These are phyloP conservation scores for Fusarium torreyae DNA, from an alignment of 2,329 filamentous ascomycete species.

Conservation along the genomic window DNA sequence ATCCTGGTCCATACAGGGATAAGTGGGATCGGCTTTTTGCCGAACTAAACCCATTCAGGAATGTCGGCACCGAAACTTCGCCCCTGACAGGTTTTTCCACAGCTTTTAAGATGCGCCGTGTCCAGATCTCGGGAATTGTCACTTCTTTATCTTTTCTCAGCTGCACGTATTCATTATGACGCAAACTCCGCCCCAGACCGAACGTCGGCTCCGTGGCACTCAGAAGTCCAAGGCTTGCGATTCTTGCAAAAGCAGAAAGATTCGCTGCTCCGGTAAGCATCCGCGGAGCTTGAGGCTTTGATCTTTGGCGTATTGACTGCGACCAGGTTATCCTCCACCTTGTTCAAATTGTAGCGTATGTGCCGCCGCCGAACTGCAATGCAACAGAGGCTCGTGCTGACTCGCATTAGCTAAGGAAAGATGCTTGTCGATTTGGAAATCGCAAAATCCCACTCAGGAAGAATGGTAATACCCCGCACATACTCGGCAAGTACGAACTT, in stretches of 20 bases:
- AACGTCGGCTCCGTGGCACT: conserved; percentile 27
- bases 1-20: not conserved
- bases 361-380: not conserved
- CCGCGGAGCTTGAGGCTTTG: not conserved
- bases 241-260: conserved; percentile 43
- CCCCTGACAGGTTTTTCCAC: not conserved
- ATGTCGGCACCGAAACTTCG: conserved; percentile 37
- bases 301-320: not conserved
- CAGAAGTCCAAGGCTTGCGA: conserved; percentile 44
- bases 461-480: conserved; percentile 19
- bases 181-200: conserved; percentile 1
- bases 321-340: conserved; percentile 40
- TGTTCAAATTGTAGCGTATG: conserved; percentile 40
- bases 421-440: conserved; percentile 35
- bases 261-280: conserved; percentile 42
- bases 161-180: conserved; percentile 7
- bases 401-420: conserved; percentile 18
- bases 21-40: not conserved
- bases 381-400: not conserved
- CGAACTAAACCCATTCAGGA: conserved; percentile 13
- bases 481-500: too few relatives aligned
- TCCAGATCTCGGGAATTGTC: not conserved
- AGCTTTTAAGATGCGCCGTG: conserved; percentile 10
- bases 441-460: conserved; percentile 41
- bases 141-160: not conserved